Evolutionary conservation across 129 eudicot species (phyloP).

Genomic region (Mikania micrantha): DNA sequence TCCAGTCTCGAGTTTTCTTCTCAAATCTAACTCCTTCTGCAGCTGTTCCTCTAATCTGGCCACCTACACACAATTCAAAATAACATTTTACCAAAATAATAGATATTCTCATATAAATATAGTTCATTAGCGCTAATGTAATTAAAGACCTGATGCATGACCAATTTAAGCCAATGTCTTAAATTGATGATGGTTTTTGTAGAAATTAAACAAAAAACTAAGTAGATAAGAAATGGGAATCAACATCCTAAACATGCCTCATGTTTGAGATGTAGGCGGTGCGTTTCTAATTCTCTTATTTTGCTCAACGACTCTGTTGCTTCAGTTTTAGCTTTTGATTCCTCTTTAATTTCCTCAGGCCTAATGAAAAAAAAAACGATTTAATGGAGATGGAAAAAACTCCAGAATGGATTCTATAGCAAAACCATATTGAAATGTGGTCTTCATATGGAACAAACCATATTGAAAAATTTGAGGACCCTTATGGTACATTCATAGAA

Average conservation of each 20-base stretch:
- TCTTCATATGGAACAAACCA: neutral
- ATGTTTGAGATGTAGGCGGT: constrained; percentile 58
- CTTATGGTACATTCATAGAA: too few species aligned
- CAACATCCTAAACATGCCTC: constrained; percentile 45
- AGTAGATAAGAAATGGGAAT: neutral
- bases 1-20: constrained; percentile 62
- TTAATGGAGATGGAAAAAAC: neutral
- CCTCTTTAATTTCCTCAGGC: constrained; percentile 41
- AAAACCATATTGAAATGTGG: neutral
- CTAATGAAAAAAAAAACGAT: constrained; percentile 13
- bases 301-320: constrained; percentile 40
- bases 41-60: constrained; percentile 57
- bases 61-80: constrained; percentile 43
- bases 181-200: neutral
- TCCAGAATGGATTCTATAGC: neutral
- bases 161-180: neutral
- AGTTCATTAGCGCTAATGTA: neutral
- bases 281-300: constrained; percentile 51
- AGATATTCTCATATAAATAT: neutral
- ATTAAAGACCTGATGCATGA: neutral
- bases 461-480: too few species aligned
- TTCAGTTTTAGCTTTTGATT: constrained; percentile 34
- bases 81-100: neutral
- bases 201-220: neutral
- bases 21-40: constrained; percentile 64